Percentiles rank a stretch among this genome's conserved stretches.
phyloP scores from a whole-genome alignment of 306 rosid species.

The Arachis hypogaea region DNA sequence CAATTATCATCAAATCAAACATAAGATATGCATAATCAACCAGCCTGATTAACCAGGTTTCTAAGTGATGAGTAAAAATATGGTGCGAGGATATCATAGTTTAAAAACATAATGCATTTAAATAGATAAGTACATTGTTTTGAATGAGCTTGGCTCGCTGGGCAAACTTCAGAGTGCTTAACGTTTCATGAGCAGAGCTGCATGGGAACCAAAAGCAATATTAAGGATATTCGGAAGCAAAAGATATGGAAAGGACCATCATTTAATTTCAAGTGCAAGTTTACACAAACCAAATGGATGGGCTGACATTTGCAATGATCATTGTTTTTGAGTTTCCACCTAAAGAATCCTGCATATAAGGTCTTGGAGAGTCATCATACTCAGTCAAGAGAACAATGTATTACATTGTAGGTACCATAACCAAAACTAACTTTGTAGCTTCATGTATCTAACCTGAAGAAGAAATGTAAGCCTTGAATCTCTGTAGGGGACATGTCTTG shows the following conservation, averaged over 20 bases:
- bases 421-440: slow-evolving; percentile 22
- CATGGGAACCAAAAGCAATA: slow-evolving; percentile 43
- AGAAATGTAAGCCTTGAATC: slow-evolving; percentile 98
- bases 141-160: slow-evolving; percentile 99
- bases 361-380: slow-evolving; percentile 31
- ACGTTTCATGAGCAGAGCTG: slow-evolving; percentile 90
- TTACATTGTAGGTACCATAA: slow-evolving; percentile 1
- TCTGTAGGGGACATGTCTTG: slow-evolving; percentile 94
- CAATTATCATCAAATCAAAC: neutral
- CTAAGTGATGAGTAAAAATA: neutral
- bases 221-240: slow-evolving; percentile 27
- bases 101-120: neutral
- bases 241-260: slow-evolving; percentile 26
- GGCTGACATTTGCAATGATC: slow-evolving; percentile 95
- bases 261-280: slow-evolving; percentile 31
- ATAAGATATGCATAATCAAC: neutral
- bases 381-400: slow-evolving; percentile 27
- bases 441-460: slow-evolving; percentile 75
- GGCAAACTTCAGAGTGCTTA: slow-evolving; percentile 96
- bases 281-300: slow-evolving; percentile 77
- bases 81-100: neutral
- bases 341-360: slow-evolving; percentile 83
- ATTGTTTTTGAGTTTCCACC: slow-evolving; percentile 98
- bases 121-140: slow-evolving; percentile 70
- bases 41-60: neutral